Percentiles rank a stretch among this genome's conserved stretches.
Conservation (phyloP, 768 basidiomycete genomes). For the Pleurotus giganteus region DNA sequence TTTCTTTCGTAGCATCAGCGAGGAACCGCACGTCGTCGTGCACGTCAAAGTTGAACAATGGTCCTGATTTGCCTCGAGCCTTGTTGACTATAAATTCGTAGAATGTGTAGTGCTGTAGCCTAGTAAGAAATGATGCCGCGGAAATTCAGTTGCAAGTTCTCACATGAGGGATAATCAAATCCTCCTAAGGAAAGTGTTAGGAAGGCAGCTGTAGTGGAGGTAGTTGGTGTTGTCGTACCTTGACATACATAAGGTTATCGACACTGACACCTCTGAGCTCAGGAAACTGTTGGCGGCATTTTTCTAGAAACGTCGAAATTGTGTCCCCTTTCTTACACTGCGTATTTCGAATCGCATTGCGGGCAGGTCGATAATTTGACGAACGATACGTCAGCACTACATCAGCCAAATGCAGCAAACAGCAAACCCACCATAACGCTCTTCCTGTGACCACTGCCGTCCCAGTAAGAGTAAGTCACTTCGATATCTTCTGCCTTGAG, state of each 20-base stretch:
- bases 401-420: background rate
- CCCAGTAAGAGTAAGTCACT: constrained; percentile 96
- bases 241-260: constrained; percentile 99
- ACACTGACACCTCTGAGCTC: constrained; percentile 87
- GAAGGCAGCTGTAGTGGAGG: constrained; percentile 7
- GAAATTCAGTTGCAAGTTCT: constrained; percentile 21
- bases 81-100: constrained; percentile 99
- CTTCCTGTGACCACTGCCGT: constrained; percentile 95
- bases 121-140: constrained; percentile 1
- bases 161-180: constrained; percentile 96
- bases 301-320: constrained; percentile 84
- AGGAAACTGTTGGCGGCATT: constrained; percentile 89
- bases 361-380: background rate
- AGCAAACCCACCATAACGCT: constrained; percentile 69
- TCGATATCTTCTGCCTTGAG: constrained; percentile 77
- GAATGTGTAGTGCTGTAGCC: constrained; percentile 89
- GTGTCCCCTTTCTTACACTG: constrained; percentile 98
- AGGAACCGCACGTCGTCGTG: constrained; percentile 96
- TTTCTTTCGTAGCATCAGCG: constrained; percentile 93
- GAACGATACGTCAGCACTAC: background rate
- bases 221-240: constrained; percentile 42
- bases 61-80: constrained; percentile 96
- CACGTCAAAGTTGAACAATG: constrained; percentile 97
- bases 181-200: constrained; percentile 60
- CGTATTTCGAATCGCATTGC: constrained; percentile 3